These are phyloP conservation scores for Fusarium decemcellulare DNA, from an alignment of 2,329 filamentous ascomycete species.

Conservation along the genomic window DNA sequence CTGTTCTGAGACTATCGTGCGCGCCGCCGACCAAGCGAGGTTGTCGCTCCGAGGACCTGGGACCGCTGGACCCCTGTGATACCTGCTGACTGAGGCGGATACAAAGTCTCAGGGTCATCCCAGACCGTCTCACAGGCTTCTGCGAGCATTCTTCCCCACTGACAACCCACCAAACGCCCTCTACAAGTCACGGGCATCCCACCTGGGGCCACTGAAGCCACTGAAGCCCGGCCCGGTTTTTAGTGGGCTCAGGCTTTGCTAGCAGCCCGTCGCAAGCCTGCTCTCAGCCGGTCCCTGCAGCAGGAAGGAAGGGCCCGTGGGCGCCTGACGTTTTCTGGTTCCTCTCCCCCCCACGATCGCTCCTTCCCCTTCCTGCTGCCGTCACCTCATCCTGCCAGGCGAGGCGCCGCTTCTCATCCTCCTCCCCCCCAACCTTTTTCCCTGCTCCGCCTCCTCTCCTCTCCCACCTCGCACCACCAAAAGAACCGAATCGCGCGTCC, in stretches of 20 bases:
- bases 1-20: conserved; percentile 14
- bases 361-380: conserved; percentile 25
- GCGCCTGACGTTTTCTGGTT: conserved; percentile 41
- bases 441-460: conserved; percentile 17
- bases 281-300: conserved; percentile 47
- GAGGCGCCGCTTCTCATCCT: conserved; percentile 17
- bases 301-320: conserved; percentile 29
- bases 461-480: conserved; percentile 23
- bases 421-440: conserved; percentile 37
- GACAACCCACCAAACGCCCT: conserved; percentile 10
- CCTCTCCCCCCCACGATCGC: conserved; percentile 42
- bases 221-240: conserved; percentile 43
- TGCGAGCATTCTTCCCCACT: conserved; percentile 42
- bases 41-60: conserved; percentile 17
- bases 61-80: conserved; percentile 7
- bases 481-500: neutral
- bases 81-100: conserved; percentile 11
- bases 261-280: neutral
- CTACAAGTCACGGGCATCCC: conserved; percentile 27
- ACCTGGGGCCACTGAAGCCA: conserved; percentile 28
- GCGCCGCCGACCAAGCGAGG: conserved; percentile 1
- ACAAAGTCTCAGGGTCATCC: conserved; percentile 9
- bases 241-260: conserved; percentile 30
- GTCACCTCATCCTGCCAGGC: conserved; percentile 26
- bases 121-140: conserved; percentile 33